Evolutionary conservation across 2,329 filamentous ascomycete genomes (phyloP), one percentile per base, ranked within the genome.

Genomic region (Karstenula rhodostoma): DNA sequence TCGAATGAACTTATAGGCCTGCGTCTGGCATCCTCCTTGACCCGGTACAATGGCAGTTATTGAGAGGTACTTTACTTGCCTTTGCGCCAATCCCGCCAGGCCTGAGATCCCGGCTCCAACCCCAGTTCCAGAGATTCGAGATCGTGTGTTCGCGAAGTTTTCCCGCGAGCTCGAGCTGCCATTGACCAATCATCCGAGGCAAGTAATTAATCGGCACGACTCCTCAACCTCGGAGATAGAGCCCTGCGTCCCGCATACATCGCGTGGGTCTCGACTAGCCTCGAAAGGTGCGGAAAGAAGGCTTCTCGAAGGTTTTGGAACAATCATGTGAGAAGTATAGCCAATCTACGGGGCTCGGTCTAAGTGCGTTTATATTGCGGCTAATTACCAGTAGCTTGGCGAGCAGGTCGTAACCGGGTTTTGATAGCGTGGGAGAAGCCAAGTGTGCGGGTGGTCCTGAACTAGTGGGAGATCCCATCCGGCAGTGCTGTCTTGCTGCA

Each of bases 31-130:
- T 22, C 25, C 22, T 7, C 29, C 23, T 27, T 42, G 51, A 57
- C 52, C 55, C 57, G 60, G 47, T 19, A 58, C 40, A 43, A 56
- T 33, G 61, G 53, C 42, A 43, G 25, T 60, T 43, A 63, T 60
- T 63, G 57, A 52, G 27, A 52, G 17, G 22, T 57, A 59, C 60
- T 54, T 37, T 59, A 59, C 42, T 33, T 46, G 42, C 29, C 52
- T 44, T 19, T 46, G 19, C 46, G 52, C 42, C 42, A 55, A 55
- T 47, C 42, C 42, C 19, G 29, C 15, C 25, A n/a, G 27, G 42
- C 29, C 12, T 46, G 27, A 35, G 29, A 9, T n/a, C 35, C 42
- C 51, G 42, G 52, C 42, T 46, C 15, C 52, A 27, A 25, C 27
- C 27, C 52, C 40, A 46, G 42, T 35, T 19, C 29, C 19, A 29